Evolutionary conservation across 169 alveolate species (phyloP).

Genomic region (Eimeria falciformis): DNA sequence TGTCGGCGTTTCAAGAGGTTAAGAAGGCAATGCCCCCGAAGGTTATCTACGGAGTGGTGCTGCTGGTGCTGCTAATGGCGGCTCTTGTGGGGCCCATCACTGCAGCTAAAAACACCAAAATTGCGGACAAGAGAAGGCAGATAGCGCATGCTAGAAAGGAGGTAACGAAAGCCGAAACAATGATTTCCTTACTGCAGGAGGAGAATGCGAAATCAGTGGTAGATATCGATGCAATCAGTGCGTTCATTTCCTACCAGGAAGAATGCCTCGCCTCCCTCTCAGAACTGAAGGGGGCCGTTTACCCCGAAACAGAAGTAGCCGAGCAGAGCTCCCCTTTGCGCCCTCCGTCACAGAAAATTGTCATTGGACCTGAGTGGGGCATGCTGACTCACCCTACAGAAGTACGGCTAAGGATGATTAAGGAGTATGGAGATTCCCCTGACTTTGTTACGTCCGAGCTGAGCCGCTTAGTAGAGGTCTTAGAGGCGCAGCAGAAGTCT

Average conservation of each 20-base stretch:
- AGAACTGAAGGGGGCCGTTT: neutral
- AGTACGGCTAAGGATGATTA: neutral
- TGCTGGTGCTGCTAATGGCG: slow-evolving; percentile 22
- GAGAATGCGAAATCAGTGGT: neutral
- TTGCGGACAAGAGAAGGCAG: slow-evolving; percentile 5
- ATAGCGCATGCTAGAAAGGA: neutral
- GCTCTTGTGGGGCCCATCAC: neutral
- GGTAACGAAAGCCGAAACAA: neutral
- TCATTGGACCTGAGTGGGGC: slow-evolving; percentile 20
- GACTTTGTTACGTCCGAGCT: neutral
- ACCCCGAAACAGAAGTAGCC: neutral
- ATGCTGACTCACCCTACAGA: neutral
- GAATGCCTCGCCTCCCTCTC: neutral
- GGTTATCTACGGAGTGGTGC: neutral
- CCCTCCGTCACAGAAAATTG: neutral
- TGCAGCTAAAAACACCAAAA: slow-evolving; percentile 11
- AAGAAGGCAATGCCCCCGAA: neutral
- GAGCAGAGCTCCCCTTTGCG: neutral
- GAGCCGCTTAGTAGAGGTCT: neutral
- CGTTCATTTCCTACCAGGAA: neutral
- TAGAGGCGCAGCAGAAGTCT: slow-evolving; percentile 12
- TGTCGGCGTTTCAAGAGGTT: neutral
- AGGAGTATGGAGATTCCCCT: neutral
- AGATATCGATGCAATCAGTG: neutral
- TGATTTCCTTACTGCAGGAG: neutral